Evolutionary conservation across 2,329 filamentous ascomycete genomes (phyloP).

Genomic region (Hymenoscyphus infarciens): DNA sequence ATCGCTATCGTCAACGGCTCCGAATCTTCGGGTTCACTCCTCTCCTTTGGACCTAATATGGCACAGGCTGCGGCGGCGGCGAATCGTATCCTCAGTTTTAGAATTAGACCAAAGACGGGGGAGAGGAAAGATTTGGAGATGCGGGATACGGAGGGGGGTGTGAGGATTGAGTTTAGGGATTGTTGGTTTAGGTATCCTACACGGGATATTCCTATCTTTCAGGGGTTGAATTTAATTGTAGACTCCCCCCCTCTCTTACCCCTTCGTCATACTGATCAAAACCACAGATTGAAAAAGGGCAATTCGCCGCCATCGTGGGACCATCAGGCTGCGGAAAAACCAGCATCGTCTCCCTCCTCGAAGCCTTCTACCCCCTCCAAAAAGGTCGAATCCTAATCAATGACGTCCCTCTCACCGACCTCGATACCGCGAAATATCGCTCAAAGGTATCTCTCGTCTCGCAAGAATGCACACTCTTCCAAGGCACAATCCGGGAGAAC

Average conservation of each 20-base stretch:
- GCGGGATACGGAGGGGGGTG: constrained; percentile 39
- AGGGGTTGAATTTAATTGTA: constrained; percentile 56
- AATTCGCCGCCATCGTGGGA: constrained; percentile 67
- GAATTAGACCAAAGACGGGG: constrained; percentile 16
- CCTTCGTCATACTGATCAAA: no score
- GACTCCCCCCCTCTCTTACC: no score
- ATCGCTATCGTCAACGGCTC: constrained; percentile 50
- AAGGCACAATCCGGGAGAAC: constrained; percentile 65
- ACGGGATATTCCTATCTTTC: constrained; percentile 54
- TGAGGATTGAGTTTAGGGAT: constrained; percentile 54
- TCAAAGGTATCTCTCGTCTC: constrained; percentile 65
- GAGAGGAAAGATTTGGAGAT: constrained; percentile 18
- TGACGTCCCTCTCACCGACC: constrained; percentile 52
- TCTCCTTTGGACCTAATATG: constrained; percentile 51
- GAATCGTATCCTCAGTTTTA: constrained; percentile 52
- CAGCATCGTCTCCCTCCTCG: constrained; percentile 60
- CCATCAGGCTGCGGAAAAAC: constrained; percentile 69
- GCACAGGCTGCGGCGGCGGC: constrained; percentile 57
- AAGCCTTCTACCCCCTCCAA: constrained; percentile 66
- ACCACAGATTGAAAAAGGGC: constrained; percentile 61
- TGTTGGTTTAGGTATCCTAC: constrained; percentile 60
- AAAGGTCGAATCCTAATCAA: constrained; percentile 64
- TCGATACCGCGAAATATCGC: constrained; percentile 62
- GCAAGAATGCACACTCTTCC: constrained; percentile 66
- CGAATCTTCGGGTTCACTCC: constrained; percentile 51